A percentile compares a stretch with the other conserved stretches of the same genome.
Evolutionary conservation across 169 alveolate genomes (phyloP).

Genomic region (Plasmodium inui): DNA sequence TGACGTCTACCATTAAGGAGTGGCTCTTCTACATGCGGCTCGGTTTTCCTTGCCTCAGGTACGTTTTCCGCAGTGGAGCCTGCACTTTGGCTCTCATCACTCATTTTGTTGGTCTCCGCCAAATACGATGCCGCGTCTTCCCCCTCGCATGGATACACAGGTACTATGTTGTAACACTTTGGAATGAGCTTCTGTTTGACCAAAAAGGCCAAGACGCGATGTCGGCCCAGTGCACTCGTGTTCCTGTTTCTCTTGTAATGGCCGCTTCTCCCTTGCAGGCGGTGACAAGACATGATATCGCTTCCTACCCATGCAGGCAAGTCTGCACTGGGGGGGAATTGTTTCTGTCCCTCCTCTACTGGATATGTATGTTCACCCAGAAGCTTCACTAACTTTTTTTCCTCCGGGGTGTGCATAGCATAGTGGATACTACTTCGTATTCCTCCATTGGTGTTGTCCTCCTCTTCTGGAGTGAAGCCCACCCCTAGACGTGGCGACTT

Average conservation of each 20-base stretch:
- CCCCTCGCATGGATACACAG: constrained; percentile 11
- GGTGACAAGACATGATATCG: neutral
- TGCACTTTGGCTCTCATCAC: neutral
- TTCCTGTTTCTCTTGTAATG: neutral
- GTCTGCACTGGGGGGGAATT: neutral
- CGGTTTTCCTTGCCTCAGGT: neutral
- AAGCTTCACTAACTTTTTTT: neutral
- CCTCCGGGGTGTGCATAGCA: neutral
- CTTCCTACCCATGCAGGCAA: neutral
- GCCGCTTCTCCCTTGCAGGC: neutral
- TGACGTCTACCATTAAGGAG: neutral
- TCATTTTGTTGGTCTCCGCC: neutral
- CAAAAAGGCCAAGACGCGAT: constrained; percentile 13
- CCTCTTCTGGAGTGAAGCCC: neutral
- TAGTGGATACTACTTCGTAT: neutral
- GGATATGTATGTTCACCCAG: neutral
- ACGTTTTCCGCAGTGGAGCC: neutral
- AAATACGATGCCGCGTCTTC: neutral
- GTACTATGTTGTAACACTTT: constrained; percentile 26
- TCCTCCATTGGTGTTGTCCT: neutral
- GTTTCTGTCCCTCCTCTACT: neutral
- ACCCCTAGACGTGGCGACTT: neutral
- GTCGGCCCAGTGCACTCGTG: neutral
- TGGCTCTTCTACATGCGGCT: neutral
- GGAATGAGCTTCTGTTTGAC: constrained; percentile 37